phyloP scores from a whole-genome alignment of 2,329 filamentous ascomycete genomes.

The Colletotrichum plurivorum region DNA sequence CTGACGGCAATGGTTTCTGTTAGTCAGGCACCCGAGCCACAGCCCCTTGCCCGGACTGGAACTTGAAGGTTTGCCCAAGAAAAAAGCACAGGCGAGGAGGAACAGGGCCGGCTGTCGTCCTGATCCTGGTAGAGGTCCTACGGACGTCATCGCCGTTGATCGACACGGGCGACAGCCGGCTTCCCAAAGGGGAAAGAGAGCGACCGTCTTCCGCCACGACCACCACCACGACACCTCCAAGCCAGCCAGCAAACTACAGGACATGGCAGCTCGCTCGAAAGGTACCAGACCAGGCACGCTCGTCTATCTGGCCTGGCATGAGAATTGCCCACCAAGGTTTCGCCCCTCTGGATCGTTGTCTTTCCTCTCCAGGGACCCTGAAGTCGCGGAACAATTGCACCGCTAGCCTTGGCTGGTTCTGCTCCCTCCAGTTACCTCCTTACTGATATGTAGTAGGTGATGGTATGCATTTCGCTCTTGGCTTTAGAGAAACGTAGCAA shows the following conservation, averaged over 20 bases:
- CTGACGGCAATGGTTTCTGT: constrained; percentile 8
- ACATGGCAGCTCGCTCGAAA: background rate
- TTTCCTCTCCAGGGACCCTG: constrained; percentile 3
- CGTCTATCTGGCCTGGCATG: background rate
- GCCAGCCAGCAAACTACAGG: background rate
- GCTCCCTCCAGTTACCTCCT: background rate
- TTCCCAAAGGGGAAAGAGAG: constrained; percentile 37
- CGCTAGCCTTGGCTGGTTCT: constrained; percentile 4
- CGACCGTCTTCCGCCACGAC: constrained; percentile 17
- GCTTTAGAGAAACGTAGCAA: too few species aligned
- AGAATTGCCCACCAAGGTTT: constrained; percentile 16
- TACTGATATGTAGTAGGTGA: too few species aligned
- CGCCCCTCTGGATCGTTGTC: constrained; percentile 14
- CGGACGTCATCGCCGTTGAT: constrained; percentile 36
- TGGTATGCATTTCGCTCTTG: too few species aligned
- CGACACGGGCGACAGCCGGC: constrained; percentile 34
- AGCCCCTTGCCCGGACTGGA: background rate
- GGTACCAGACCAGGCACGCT: background rate
- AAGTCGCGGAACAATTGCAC: background rate
- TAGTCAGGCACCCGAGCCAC: constrained; percentile 26
- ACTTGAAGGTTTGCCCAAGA: constrained; percentile 2
- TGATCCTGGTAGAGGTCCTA: constrained; percentile 9
- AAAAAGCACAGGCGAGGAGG: constrained; percentile 10
- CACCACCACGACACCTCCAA: background rate
- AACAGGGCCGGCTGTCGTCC: constrained; percentile 16